Base-by-base conservation (phyloP, 139 green algal genomes). In the Chlorella sp. region DNA sequence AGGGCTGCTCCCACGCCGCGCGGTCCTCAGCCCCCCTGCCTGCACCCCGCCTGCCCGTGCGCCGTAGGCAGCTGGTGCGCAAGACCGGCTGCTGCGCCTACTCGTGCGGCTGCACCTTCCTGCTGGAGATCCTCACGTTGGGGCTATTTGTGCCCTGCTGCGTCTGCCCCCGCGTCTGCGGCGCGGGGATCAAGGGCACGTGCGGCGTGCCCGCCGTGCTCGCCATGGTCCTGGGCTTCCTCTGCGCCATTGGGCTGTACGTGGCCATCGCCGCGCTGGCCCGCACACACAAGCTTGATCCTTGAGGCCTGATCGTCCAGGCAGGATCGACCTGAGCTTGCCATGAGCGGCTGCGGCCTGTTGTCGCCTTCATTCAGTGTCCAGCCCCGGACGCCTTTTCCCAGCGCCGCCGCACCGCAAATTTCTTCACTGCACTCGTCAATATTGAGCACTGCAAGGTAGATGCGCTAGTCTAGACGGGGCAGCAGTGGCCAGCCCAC, bases 131-230 rank as follows among this genome's bases (percentile, higher is more conserved):
- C 19, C 9, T 74, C 42, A 80, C 74, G 0, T 2, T 61, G 7
- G 46, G 45, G 56, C 50, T 42, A 33, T 80, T 80, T 35, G 35
- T 73, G 3, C 36, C n/a, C 61, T 80, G 74, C 74, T 80, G 74
- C 67, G 38, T 68, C 31, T 31, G 27, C 21, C 63, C 63, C 25
- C 55, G 63, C 5, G 23, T 74, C 2, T 45, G 40, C 14, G 46
- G 74, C 8, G 48, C 33, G 35, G 36, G 48, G 3, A 35, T 55
- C 40, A 74, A 74, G 40, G 74, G 72, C 21, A 62, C 63, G 23
- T 73, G 33, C 50, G 50, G 64, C 14, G 42, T 81, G 64, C 33
- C 48, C 6, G 56, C 75, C 17, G 35, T 74, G 64, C 38, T 81
- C 48, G 75, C 75, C 56, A 60, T 81, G 43, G 27, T 81, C 4